Percentiles rank a stretch among this genome's conserved stretches.
Evolutionary conservation across 2,329 filamentous ascomycete species (phyloP).

Genomic region (Ascochyta koolunga): DNA sequence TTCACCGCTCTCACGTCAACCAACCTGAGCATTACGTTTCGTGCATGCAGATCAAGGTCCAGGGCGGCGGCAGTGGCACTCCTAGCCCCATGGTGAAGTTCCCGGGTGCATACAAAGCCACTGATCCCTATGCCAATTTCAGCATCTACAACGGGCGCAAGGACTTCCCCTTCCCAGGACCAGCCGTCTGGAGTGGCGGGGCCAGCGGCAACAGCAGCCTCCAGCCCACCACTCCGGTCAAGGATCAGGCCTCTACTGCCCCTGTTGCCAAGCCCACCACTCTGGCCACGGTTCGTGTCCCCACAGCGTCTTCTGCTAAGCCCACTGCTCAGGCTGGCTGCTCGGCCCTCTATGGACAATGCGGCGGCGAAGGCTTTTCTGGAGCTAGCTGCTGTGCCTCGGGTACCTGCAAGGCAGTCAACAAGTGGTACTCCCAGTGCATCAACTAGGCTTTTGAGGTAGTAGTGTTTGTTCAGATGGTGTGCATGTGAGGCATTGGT

Average conservation of each 20-base stretch:
- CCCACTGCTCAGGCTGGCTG: constrained; percentile 12
- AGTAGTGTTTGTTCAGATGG: not conserved
- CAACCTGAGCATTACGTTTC: constrained; percentile 52
- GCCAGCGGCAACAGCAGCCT: constrained; percentile 4
- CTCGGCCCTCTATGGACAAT: constrained; percentile 20
- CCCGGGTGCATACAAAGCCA: constrained; percentile 43
- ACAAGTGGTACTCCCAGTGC: constrained; percentile 30
- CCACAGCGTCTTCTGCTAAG: not conserved
- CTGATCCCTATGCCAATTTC: constrained; percentile 33
- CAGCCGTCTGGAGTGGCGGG: constrained; percentile 23
- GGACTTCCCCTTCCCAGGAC: constrained; percentile 24
- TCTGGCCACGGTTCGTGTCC: not conserved
- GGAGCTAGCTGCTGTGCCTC: constrained; percentile 24
- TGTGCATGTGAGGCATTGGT: not conserved
- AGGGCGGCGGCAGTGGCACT: constrained; percentile 39
- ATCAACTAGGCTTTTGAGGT: not conserved
- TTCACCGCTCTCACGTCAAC: constrained; percentile 32
- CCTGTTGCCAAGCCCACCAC: constrained; percentile 9
- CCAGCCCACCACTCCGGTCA: constrained; percentile 11
- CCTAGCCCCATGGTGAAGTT: constrained; percentile 48
- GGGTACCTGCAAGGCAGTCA: constrained; percentile 23
- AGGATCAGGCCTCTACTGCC: constrained; percentile 16
- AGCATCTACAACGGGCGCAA: constrained; percentile 35
- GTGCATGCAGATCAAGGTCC: constrained; percentile 53
- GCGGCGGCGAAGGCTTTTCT: constrained; percentile 22